Evolutionary conservation across 1,284 basidiomycete species (phyloP).

Genomic region (Violaceomyces palustris): DNA sequence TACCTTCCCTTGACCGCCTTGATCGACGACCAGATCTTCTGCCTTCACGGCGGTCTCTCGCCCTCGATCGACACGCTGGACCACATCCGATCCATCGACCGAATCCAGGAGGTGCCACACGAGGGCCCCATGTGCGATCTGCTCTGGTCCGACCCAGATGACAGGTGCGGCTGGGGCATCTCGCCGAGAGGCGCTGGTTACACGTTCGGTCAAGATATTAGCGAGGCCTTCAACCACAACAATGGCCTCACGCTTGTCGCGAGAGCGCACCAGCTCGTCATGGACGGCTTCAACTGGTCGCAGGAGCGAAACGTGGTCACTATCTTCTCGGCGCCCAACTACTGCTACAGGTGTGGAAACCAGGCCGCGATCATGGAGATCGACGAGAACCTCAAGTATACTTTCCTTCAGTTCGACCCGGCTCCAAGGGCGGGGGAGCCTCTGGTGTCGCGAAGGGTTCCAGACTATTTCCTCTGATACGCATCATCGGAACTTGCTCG

Average conservation of each 20-base stretch:
- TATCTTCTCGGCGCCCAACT: conserved; percentile 87
- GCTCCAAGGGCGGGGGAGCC: conserved; percentile 97
- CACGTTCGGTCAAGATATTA: conserved; percentile 98
- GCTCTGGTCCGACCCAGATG: conserved; percentile 98
- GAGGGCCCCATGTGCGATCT: conserved; percentile 99
- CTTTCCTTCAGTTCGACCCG: conserved; percentile 98
- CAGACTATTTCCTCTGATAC: conserved; percentile 60
- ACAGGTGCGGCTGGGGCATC: conserved; percentile 98
- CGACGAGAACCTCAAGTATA: conserved; percentile 95
- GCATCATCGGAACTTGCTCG: not conserved
- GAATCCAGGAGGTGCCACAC: conserved; percentile 97
- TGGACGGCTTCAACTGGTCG: conserved; percentile 98
- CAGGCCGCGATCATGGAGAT: conserved; percentile 99
- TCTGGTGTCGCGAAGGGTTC: conserved; percentile 93
- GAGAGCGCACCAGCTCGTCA: conserved; percentile 64
- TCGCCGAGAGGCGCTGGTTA: conserved; percentile 97
- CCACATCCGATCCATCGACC: conserved; percentile 95
- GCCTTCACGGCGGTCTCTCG: conserved; percentile 94
- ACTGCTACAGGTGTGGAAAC: conserved; percentile 97
- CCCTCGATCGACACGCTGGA: conserved; percentile 99
- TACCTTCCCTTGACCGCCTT: conserved; percentile 93
- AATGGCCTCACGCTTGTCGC: conserved; percentile 91
- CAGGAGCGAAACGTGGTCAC: conserved; percentile 99
- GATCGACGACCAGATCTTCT: conserved; percentile 99
- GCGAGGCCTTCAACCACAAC: conserved; percentile 96